Conservation (phyloP, 768 basidiomycete species). For the Imleria badia region DNA sequence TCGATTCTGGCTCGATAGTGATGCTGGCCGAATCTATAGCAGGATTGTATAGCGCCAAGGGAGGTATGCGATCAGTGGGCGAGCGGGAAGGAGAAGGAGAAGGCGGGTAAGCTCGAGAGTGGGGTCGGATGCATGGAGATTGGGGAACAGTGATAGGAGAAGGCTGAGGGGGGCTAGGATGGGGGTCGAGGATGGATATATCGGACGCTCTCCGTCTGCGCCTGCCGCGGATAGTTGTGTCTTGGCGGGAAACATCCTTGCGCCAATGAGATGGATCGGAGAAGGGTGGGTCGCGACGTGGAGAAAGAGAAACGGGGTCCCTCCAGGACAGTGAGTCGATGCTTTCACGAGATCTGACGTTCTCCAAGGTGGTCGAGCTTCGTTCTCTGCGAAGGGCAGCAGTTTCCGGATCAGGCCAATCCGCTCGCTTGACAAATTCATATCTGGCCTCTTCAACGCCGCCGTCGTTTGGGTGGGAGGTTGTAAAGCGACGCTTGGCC, state of each 20-base stretch:
- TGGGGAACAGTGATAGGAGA: slow-evolving; percentile 32
- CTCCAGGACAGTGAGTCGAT: slow-evolving; percentile 20
- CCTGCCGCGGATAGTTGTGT: slow-evolving; percentile 53
- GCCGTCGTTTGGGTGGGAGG: slow-evolving; percentile 44
- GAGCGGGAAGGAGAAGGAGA: slow-evolving; percentile 51
- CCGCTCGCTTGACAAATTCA: slow-evolving; percentile 81
- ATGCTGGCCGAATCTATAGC: not conserved
- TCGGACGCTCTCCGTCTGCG: slow-evolving; percentile 56
- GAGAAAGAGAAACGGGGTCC: slow-evolving; percentile 23
- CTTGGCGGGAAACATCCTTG: slow-evolving; percentile 47
- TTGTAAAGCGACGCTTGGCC: slow-evolving; percentile 32
- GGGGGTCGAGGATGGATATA: slow-evolving; percentile 34
- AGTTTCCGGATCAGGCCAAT: slow-evolving; percentile 80
- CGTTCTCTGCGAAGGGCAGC: slow-evolving; percentile 68
- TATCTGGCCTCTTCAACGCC: slow-evolving; percentile 68
- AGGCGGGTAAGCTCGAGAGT: slow-evolving; percentile 50
- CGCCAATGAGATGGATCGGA: slow-evolving; percentile 58
- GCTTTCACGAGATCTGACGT: slow-evolving; percentile 53
- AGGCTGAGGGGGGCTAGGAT: slow-evolving; percentile 27
- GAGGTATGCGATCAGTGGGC: slow-evolving; percentile 37
- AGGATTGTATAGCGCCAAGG: slow-evolving; percentile 28
- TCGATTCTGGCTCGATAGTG: slow-evolving; percentile 3
- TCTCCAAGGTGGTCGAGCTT: slow-evolving; percentile 60
- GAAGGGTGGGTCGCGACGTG: slow-evolving; percentile 42
- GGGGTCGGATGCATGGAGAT: slow-evolving; percentile 41